Base-by-base conservation (phyloP, 2,329 filamentous ascomycete genomes). In the Phialophora tarda region DNA sequence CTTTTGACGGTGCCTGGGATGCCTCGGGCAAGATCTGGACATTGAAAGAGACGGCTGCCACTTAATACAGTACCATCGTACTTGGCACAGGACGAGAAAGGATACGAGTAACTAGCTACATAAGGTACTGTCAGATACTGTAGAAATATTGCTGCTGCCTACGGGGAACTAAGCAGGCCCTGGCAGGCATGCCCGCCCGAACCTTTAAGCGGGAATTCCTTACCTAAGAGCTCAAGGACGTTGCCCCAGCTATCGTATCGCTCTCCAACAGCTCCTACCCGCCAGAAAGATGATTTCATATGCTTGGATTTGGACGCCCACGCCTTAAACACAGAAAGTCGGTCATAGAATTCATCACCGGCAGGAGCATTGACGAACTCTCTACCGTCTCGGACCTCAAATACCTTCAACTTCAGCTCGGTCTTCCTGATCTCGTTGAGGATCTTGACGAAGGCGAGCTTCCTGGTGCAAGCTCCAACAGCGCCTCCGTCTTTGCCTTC, bases 261-360 rank as follows among this genome's bases (percentile, higher is more conserved):
- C 34, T 30, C 59, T 55, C 59, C 59, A 51, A 63, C 28, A 34
- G 38, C 41, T 53, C 58, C 54, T 47, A 21, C 51, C 59, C 32
- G 55, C 54, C 47, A 59, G n/a, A 24, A 56, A 17, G 60, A 68
- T 68, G 66, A 68, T 66, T 68, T 68, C 66, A 65, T 65, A 70
- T 70, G 68, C 68, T 70, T 68, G 68, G 68, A 60, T 64, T 70
- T 65, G 66, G 62, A 61, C 69, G 71, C 47, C 69, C 71, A 53
- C 69, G 65, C 57, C 59, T 62, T 55, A 62, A 60, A 58, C 61
- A 66, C 44, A 62, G 60, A 64, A 69, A 70, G 30, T 68, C 62
- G 44, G 80, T 90, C 70, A 81, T 88, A 75, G 86, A 89, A 74
- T 82, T 90, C 72, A 82, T 90, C 71, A 78, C 79, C 65, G 79